Conservation (phyloP, 1,284 basidiomycete genomes). For the Garcileccinum viscosum region DNA sequence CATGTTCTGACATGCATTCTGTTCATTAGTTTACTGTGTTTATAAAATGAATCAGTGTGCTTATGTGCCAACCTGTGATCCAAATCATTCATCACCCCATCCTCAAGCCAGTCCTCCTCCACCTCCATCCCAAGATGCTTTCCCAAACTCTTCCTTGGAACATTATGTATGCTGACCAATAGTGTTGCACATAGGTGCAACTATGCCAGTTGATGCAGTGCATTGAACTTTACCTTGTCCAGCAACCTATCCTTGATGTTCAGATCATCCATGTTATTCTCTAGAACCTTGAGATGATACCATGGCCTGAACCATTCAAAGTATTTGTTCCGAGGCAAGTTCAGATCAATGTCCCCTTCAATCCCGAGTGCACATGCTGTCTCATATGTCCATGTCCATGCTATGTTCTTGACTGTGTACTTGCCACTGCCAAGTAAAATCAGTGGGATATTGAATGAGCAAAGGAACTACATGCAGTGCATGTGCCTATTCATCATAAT, state of each 20-base stretch:
- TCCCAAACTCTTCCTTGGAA: constrained; percentile 72
- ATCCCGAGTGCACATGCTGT: constrained; percentile 92
- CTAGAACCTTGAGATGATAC: constrained; percentile 90
- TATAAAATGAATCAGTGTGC: constrained; percentile 30
- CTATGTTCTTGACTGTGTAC: constrained; percentile 92
- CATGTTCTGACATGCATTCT: constrained; percentile 53
- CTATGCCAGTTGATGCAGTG: constrained; percentile 81
- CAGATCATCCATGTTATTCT: constrained; percentile 94
- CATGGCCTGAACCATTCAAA: constrained; percentile 98
- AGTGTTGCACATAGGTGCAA: constrained; percentile 75
- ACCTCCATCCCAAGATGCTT: constrained; percentile 64
- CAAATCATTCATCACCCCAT: constrained; percentile 59
- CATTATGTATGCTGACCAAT: constrained; percentile 86
- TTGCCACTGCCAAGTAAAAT: constrained; percentile 96
- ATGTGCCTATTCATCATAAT: constrained; percentile 95
- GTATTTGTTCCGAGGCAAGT: constrained; percentile 94
- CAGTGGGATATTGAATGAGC: constrained; percentile 85
- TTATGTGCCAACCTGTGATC: constrained; percentile 75
- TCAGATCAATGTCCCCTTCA: constrained; percentile 77
- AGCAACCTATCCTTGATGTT: constrained; percentile 86
- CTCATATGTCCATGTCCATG: constrained; percentile 97
- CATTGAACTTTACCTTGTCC: constrained; percentile 80
- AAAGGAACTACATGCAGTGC: constrained; percentile 88
- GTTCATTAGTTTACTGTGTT: not conserved
- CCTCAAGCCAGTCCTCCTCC: constrained; percentile 38